Evolutionary conservation across 768 basidiomycete genomes (phyloP).

Genomic region (Trametes villosa): DNA sequence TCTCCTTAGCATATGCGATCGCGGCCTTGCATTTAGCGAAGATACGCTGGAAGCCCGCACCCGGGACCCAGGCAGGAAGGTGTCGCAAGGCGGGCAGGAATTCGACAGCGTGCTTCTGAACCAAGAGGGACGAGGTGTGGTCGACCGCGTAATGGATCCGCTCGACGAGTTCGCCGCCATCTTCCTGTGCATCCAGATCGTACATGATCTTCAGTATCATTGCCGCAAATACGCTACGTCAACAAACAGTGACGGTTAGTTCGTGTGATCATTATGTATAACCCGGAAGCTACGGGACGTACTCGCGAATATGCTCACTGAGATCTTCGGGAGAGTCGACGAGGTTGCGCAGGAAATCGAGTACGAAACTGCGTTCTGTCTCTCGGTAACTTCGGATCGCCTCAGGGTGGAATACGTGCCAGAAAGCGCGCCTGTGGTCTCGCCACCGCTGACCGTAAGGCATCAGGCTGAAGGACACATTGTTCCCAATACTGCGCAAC

Average conservation of each 20-base stretch:
- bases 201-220: conserved; percentile 23
- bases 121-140: not conserved
- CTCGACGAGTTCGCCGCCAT: conserved; percentile 1
- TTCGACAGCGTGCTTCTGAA: conserved; percentile 11
- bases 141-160: not conserved
- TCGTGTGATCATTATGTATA: not conserved
- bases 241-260: not conserved
- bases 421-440: conserved; percentile 20
- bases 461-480: conserved; percentile 11
- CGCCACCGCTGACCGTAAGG: conserved; percentile 29
- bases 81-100: conserved; percentile 21
- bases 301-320: not conserved
- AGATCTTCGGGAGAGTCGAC: not conserved
- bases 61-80: conserved; percentile 32
- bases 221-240: conserved; percentile 3
- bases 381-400: not conserved
- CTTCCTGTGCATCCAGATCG: conserved; percentile 13
- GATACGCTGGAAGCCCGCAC: conserved; percentile 26
- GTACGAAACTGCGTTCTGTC: not conserved
- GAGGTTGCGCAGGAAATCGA: not conserved
- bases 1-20: not conserved
- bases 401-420: conserved; percentile 17
- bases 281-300: not conserved
- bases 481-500: conserved; percentile 4
- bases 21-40: not conserved